These are phyloP conservation scores for Erysimum cheiranthoides DNA, from an alignment of 345 rosid genomes.

Conservation along the genomic window DNA sequence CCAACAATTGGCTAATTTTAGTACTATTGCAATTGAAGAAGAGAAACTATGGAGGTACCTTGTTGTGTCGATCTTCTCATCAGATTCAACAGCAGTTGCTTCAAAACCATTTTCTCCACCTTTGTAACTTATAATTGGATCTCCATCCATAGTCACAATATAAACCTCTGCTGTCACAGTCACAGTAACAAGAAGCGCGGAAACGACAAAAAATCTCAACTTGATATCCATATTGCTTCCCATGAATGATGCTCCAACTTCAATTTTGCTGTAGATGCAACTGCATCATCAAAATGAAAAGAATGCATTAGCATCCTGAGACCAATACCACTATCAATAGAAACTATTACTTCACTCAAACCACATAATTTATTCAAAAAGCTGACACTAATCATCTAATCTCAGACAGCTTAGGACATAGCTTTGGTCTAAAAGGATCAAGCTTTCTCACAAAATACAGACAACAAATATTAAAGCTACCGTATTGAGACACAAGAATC, in stretches of 20 bases:
- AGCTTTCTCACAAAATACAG: slow-evolving; percentile 15
- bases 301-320: slow-evolving; percentile 18
- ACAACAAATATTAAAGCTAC: not conserved
- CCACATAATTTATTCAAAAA: not conserved
- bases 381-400: slow-evolving; percentile 7
- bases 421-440: not conserved
- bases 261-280: slow-evolving; percentile 44
- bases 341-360: slow-evolving; percentile 2
- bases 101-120: slow-evolving; percentile 91
- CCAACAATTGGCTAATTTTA: too few relatives aligned
- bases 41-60: slow-evolving; percentile 55
- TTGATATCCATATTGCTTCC: slow-evolving; percentile 29
- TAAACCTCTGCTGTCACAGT: slow-evolving; percentile 72
- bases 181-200: slow-evolving; percentile 48
- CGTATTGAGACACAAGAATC: slow-evolving; percentile 10
- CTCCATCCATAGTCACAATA: slow-evolving; percentile 87
- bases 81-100: slow-evolving; percentile 89
- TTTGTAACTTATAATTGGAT: slow-evolving; percentile 81
- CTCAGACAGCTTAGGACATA: slow-evolving; percentile 3
- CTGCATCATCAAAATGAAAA: slow-evolving; percentile 48
- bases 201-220: slow-evolving; percentile 44
- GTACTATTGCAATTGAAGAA: slow-evolving; percentile 4
- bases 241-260: slow-evolving; percentile 43
- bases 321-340: slow-evolving; percentile 1
- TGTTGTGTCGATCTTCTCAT: slow-evolving; percentile 77